Percentiles rank a stretch among this genome's conserved stretches.
Evolutionary conservation across 108 stramenopile species (phyloP).

Genomic region (Skeletonema grethae): DNA sequence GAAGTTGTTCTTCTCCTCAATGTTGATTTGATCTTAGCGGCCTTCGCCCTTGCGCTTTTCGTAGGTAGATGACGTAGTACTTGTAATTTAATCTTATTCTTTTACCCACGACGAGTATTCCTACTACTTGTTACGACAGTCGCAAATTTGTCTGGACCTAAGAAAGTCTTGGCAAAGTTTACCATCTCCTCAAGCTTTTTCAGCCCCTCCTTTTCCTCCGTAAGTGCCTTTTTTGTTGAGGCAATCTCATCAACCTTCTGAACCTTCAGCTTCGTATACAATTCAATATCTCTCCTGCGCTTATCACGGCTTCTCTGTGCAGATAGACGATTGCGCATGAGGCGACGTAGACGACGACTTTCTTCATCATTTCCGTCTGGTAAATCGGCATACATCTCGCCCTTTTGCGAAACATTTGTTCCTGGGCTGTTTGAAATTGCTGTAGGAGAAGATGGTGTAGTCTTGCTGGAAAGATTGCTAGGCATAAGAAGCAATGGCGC

Average conservation of each 20-base stretch:
- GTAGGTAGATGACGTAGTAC: constrained; percentile 20
- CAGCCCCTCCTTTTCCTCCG: background rate
- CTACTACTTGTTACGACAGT: background rate
- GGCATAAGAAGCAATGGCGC: background rate
- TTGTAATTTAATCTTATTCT: constrained; percentile 7
- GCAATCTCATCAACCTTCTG: constrained; percentile 6
- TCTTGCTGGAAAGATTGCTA: background rate
- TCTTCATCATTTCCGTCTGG: background rate
- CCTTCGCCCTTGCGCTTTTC: constrained; percentile 39
- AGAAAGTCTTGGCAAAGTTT: background rate
- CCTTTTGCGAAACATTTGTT: background rate
- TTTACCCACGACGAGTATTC: too few relatives aligned
- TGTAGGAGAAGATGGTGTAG: background rate
- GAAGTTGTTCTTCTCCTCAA: constrained; percentile 65
- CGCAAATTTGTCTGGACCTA: constrained; percentile 2
- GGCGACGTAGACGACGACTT: constrained; percentile 2
- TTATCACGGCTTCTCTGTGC: constrained; percentile 9
- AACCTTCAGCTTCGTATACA: background rate
- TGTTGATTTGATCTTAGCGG: constrained; percentile 57
- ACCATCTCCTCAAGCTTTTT: background rate
- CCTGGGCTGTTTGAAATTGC: background rate
- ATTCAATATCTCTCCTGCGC: background rate
- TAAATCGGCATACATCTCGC: background rate
- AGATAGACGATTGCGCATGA: constrained; percentile 6
- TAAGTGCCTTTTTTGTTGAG: background rate